phyloP scores from a whole-genome alignment of 2,329 filamentous ascomycete genomes.

The Microdochium trichocladiopsis region DNA sequence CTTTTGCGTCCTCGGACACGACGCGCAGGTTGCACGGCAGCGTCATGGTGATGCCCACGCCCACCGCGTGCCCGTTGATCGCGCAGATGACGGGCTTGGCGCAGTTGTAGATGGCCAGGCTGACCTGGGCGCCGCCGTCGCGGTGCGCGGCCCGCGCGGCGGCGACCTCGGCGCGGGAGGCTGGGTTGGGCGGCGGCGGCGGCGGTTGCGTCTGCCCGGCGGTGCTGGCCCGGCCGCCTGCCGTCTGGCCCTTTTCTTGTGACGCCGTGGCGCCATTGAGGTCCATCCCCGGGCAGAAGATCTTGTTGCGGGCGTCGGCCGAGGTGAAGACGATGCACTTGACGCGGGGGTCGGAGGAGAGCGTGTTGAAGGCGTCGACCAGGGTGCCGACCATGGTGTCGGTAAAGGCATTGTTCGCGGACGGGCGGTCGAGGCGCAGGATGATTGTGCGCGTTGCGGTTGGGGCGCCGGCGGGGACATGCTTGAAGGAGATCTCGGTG shows the following conservation, averaged over 20 bases:
- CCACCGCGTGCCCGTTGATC: conserved; percentile 52
- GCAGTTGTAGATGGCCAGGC: conserved; percentile 49
- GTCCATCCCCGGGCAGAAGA: conserved; percentile 55
- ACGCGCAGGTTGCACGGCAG: conserved; percentile 46
- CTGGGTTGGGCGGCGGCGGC: background rate
- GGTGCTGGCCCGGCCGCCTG: background rate
- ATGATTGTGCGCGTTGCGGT: conserved; percentile 55
- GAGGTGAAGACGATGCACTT: conserved; percentile 48
- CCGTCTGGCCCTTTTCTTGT: conserved; percentile 1
- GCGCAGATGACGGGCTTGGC: conserved; percentile 52
- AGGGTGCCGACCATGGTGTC: conserved; percentile 56
- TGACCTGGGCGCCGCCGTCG: conserved; percentile 44
- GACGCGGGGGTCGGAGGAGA: conserved; percentile 47
- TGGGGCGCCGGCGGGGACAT: conserved; percentile 41
- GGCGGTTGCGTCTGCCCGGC: background rate
- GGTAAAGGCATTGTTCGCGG: conserved; percentile 64
- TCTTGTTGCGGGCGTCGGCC: conserved; percentile 35
- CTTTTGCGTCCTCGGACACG: conserved; percentile 50
- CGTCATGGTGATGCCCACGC: conserved; percentile 56
- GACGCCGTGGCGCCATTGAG: conserved; percentile 25
- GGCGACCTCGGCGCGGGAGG: background rate
- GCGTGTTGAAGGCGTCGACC: conserved; percentile 40
- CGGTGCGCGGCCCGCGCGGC: conserved; percentile 20
- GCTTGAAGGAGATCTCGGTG: conserved; percentile 37
- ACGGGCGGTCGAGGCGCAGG: conserved; percentile 57